These are phyloP conservation scores for Fusarium newnesense DNA, from an alignment of 2,329 filamentous ascomycete species.

Conservation along the genomic window DNA sequence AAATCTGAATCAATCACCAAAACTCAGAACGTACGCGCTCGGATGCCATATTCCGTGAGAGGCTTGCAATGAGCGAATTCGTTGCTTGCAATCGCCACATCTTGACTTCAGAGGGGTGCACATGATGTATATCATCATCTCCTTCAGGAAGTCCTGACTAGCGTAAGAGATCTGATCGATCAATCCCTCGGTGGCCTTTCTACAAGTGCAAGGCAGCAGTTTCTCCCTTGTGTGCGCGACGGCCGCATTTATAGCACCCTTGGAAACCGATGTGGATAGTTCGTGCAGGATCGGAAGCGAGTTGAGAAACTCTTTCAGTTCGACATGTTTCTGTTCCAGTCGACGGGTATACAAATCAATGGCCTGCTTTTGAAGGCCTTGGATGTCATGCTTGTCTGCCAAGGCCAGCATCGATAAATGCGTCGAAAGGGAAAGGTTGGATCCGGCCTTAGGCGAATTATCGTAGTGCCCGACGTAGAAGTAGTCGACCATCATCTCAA, in stretches of 20 bases:
- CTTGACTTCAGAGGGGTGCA: not conserved
- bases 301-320: not conserved
- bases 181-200: not conserved
- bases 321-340: not conserved
- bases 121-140: not conserved
- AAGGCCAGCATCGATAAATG: not conserved
- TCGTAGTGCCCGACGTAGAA: not conserved
- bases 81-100: not conserved
- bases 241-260: not conserved
- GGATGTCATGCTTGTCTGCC: not conserved
- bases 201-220: not conserved
- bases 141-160: not conserved
- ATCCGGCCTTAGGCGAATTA: accelerated
- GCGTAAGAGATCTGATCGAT: not conserved
- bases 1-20: too few relatives aligned
- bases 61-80: not conserved
- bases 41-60: too few relatives aligned
- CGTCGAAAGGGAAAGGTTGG: not conserved
- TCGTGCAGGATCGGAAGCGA: not conserved
- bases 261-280: not conserved
- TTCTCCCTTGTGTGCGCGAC: not conserved
- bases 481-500: not conserved
- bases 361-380: not conserved
- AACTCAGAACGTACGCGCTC: too few relatives aligned
- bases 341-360: not conserved